Conservation (phyloP, 169 alveolate genomes). For the Cyclospora cayetanensis region DNA sequence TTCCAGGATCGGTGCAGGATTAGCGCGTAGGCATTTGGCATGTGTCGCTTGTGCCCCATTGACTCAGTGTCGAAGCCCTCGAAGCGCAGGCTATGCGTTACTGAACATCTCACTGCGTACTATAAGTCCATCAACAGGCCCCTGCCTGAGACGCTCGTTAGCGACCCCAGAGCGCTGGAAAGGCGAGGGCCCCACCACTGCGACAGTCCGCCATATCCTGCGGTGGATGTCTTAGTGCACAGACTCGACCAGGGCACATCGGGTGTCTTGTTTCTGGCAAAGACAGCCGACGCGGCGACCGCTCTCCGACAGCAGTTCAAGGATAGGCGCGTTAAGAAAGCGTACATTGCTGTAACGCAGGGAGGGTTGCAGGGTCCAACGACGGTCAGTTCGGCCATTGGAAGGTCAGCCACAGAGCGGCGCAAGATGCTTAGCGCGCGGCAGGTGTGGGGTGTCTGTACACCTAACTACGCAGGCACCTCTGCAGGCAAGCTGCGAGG, state of each 20-base stretch:
- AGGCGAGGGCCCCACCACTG: neutral
- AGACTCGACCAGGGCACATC: conserved; percentile 69
- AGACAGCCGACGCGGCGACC: conserved; percentile 45
- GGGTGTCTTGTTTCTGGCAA: conserved; percentile 67
- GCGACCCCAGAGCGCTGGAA: neutral
- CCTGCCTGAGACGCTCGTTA: conserved; percentile 24
- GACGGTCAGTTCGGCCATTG: conserved; percentile 55
- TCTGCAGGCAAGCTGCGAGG: conserved; percentile 19
- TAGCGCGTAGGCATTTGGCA: too few species aligned
- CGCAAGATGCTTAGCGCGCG: conserved; percentile 65
- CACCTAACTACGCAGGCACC: neutral
- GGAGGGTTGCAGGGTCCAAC: conserved; percentile 24
- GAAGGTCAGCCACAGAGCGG: conserved; percentile 48
- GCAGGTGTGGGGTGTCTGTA: neutral
- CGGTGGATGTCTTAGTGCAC: conserved; percentile 52
- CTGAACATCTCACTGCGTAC: conserved; percentile 6
- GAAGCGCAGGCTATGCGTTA: too few species aligned
- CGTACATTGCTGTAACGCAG: conserved; percentile 51
- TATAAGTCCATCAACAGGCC: neutral
- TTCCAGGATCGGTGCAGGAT: too few species aligned
- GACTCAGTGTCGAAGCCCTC: too few species aligned
- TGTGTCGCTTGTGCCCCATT: too few species aligned
- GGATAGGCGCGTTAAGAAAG: conserved; percentile 54
- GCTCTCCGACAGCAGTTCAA: conserved; percentile 49
- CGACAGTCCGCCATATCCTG: neutral